A percentile compares a stretch with the other conserved stretches of the same genome.
Evolutionary conservation across 768 basidiomycete species (phyloP).

Genomic region (Peribolospora kevripleyi): DNA sequence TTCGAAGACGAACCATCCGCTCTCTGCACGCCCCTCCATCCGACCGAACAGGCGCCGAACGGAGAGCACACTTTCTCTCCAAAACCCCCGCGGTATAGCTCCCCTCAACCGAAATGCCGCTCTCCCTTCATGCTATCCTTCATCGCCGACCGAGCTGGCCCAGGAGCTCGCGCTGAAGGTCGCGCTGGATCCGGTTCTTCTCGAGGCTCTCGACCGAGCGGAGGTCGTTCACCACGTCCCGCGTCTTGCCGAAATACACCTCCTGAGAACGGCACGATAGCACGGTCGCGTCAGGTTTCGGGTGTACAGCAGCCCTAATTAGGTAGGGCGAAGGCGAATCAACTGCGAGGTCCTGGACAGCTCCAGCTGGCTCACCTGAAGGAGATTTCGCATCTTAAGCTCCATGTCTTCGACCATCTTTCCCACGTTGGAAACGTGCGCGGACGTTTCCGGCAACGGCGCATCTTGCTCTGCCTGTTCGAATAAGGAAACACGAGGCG

Average conservation of each 20-base stretch:
- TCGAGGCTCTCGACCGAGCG: conserved; percentile 68
- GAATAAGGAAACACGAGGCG: conserved; percentile 32
- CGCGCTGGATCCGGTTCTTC: conserved; percentile 49
- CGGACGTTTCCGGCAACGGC: conserved; percentile 20
- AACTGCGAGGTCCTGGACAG: not conserved
- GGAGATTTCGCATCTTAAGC: conserved; percentile 87
- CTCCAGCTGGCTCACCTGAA: conserved; percentile 26
- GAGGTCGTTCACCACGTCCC: conserved; percentile 79
- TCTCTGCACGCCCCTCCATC: too few species aligned
- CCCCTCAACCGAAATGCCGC: too few species aligned
- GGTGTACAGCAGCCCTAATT: conserved; percentile 4
- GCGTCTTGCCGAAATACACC: conserved; percentile 84
- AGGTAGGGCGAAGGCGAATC: conserved; percentile 10
- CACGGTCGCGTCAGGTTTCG: not conserved
- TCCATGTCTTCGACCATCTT: conserved; percentile 97
- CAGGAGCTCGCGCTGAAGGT: conserved; percentile 63
- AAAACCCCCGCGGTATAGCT: too few species aligned
- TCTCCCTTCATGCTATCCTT: too few species aligned
- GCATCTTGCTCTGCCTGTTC: conserved; percentile 20
- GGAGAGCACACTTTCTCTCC: too few species aligned
- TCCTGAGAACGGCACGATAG: conserved; percentile 22
- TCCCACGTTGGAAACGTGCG: conserved; percentile 84
- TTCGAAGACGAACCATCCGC: too few species aligned
- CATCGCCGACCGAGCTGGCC: conserved; percentile 4
- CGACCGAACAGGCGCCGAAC: too few species aligned